phyloP scores from a whole-genome alignment of 164 flowering plant genomes.

The Magnolia kwangsiensis region DNA sequence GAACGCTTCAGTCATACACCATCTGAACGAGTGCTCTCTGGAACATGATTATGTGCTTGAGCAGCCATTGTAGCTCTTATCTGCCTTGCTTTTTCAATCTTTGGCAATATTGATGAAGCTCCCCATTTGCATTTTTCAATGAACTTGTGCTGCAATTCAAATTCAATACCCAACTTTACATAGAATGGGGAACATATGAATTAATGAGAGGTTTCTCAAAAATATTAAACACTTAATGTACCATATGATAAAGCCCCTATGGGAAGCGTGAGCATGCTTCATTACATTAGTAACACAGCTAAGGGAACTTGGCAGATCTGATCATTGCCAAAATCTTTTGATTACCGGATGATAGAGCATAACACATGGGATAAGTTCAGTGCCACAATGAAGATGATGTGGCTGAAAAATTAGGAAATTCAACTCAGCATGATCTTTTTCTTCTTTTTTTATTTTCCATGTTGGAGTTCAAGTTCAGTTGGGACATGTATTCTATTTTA shows the following conservation, averaged over 20 bases:
- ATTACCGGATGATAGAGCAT: no score
- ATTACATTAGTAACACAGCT: background rate
- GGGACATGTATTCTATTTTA: no score
- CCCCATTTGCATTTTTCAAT: slow-evolving; percentile 85
- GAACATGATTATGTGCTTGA: slow-evolving; percentile 44
- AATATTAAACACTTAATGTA: no score
- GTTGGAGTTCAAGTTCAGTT: no score
- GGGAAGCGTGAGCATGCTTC: background rate
- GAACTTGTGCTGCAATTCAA: slow-evolving; percentile 71
- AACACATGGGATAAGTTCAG: no score
- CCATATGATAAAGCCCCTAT: background rate
- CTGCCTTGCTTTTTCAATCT: slow-evolving; percentile 83
- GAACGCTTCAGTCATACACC: slow-evolving; percentile 31
- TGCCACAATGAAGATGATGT: no score
- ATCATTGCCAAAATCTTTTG: no score
- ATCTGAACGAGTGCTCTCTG: slow-evolving; percentile 32
- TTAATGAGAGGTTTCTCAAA: no score
- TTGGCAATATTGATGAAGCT: slow-evolving; percentile 72
- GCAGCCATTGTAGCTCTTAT: slow-evolving; percentile 59
- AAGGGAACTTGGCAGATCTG: no score
- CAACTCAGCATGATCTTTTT: no score
- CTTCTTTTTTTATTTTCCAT: no score
- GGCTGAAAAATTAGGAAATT: no score
- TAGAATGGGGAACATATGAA: background rate
- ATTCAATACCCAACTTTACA: background rate